Evolutionary conservation across 2,329 filamentous ascomycete genomes (phyloP).

Genomic region (Fusarium chlamydosporum): DNA sequence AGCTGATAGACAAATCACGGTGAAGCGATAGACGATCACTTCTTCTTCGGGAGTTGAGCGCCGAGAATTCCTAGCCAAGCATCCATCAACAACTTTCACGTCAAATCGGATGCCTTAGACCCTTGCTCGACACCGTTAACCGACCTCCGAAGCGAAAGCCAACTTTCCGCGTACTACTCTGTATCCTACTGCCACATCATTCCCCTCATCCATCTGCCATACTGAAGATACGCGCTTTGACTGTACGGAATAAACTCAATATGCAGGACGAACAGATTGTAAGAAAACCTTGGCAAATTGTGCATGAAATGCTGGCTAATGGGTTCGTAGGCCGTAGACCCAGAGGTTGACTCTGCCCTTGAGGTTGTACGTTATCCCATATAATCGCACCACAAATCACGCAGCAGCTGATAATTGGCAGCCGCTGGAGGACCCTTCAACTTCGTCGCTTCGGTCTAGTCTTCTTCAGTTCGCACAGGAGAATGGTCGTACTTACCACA

Average conservation of each 20-base stretch:
- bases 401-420: neutral
- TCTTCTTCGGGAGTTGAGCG: neutral
- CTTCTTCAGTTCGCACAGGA: constrained; percentile 29
- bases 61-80: neutral
- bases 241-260: neutral
- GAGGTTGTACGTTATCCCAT: constrained; percentile 7
- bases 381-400: neutral
- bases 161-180: neutral
- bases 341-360: constrained; percentile 28
- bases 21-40: neutral
- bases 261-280: constrained; percentile 32
- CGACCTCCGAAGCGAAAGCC: neutral
- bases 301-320: neutral
- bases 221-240: neutral
- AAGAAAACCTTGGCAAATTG: accelerated
- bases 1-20: neutral
- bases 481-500: constrained; percentile 35
- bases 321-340: constrained; percentile 3
- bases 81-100: neutral
- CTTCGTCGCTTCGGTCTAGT: constrained; percentile 28
- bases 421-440: constrained; percentile 31
- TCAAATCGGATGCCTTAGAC: constrained; percentile 17
- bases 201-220: neutral
- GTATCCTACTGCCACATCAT: neutral
- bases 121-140: constrained; percentile 1